Base-by-base conservation (phyloP, 164 flowering plant species). In the Echeveria elegans region DNA sequence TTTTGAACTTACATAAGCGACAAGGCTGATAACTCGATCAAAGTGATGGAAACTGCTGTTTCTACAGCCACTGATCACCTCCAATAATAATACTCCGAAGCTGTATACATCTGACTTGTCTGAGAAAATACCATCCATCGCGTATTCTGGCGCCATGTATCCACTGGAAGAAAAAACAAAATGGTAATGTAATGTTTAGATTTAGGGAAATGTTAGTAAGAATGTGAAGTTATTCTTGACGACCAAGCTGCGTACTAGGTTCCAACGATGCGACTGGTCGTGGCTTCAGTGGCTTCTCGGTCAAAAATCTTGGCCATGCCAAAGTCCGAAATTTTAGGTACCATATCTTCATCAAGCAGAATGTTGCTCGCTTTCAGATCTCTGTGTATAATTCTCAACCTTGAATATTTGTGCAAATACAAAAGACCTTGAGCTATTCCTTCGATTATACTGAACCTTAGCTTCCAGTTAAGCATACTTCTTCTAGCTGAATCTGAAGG, bases 351-450 rank as follows among this genome's bases (percentile, higher is more conserved):
- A 30, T 72, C 81, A 34, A 73, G 74, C 50, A 78, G 53, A 66
- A 72, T 68, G 67, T 75, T 78, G 21, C 73, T 38, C 11, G 71
- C 73, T 66, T 74, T 68, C 24, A 56, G 24, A 65, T 68, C 71
- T 53, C 75, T 60, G 24, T 74, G 77, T 21, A 74, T 70, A 10
- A 76, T 68, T 71, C 61, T 73, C 32, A 78, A 48, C 63, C 79
- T 74, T 2, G 79, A 76, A 60, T 74, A 72, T 38, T 76, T 72
- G 43, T 74, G 82, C 59, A 76, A 79, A 30, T 76, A 79, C 10
- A 76, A 65, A 24, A 76, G 70, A n/a, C 79, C 82, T 66, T 75
- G 82, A 61, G 72, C 72, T n/a, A 69, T 65, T 45, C 78, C 81
- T 68, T 70, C 67, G 18, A 78, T 72, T 23, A 79, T 72, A 67